Base-by-base conservation (phyloP, 2,329 filamentous ascomycete species). In the Microcera coccophila region DNA sequence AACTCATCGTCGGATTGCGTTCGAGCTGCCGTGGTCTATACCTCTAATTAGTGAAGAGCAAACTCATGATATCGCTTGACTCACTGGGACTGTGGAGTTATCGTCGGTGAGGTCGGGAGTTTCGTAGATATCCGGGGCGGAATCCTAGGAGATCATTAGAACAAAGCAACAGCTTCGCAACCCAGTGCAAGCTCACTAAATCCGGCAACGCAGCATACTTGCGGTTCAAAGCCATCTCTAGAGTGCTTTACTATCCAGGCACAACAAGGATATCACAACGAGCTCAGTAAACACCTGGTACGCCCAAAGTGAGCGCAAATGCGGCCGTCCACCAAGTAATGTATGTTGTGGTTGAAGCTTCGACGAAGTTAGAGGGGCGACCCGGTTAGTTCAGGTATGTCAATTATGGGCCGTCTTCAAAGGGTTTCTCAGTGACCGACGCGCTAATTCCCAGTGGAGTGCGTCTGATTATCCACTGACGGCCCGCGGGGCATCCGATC, bases 51-150 rank as follows among this genome's bases (percentile, higher is more conserved):
- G 54, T 60, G 42, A 59, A 31, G 16, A 7, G 17, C 12, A 26
- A n/a, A 20, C 34, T 3, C 29, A n/a, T n/a, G n/a, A n/a, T 18
- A 19, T 31, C 10, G 17, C 8, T 31, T 35, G 34, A 65, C 79
- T 66, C 71, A 91, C 87, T 42, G 84, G 87, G 44, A 90, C 72
- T 36, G 90, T 95, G 17, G 90, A 95, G 50, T 82, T 86, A 66
- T 95, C 90, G 61, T 95, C 89, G 43, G 86, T 91, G 53, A 96
- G 73, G 42, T 95, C 90, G 53, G 91, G 90, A 14, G 93, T 97
- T 69, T 97, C 91, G 73, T 96, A 97, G 59, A 95, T 88, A 62
- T 97, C 93, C 53, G 90, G 90, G 20, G 90, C 90, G 41, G 85
- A 86, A 69, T 96, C 90, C 87, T 94, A 54, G 21, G 12, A 16